Base-by-base conservation (phyloP, 805 yeast species). In the Candida suzukii region DNA sequence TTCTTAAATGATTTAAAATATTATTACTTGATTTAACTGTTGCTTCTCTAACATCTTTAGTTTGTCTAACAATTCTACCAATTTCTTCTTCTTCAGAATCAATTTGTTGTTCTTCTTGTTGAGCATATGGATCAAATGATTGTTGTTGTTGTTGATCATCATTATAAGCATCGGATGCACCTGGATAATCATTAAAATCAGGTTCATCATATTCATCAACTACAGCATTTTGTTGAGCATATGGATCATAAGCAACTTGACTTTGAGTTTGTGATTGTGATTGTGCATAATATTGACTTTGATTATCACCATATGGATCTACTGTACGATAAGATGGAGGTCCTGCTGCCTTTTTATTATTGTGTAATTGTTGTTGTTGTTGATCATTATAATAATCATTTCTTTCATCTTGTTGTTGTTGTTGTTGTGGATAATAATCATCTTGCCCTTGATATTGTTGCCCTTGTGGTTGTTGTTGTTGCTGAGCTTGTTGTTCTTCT, bases 31-130 rank as follows among this genome's bases (percentile, higher is more conserved):
- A 79, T 14, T 86, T 81, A 11, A 88, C 78, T 2, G 96, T 82
- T 52, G 88, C 93, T 53, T 86, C 91, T 45, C 64, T 51, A 28
- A 58, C 56, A 44, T 60, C 64, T 60, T 91, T 90, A 29, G 86
- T 80, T 53, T 83, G 88, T 43, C 86, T 70, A 45, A 85, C 82
- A 49, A 90, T 87, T 46, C 83, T 83, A 58, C 85, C 88, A 48
- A 91, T 78, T 35, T 78, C 85, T 57, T 87, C 95, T 16, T 91
- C 86, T 49, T 87, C 97, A 58, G 85, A 95, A 48, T 90, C 96
- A 47, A 88, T 90, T 44, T 78, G 70, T 28, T 57, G 60, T 37
- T 53, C 40, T 36, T 50, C 48, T 19, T 50, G 51, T 38, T 43
- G 33, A 31, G 41, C 36, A 30, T 48, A 52, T 11, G 60, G 60